Percentiles rank a stretch among this genome's conserved stretches.
These are phyloP conservation scores for Euphorbia corollata DNA, from an alignment of 441 rosid species.

Conservation along the genomic window DNA sequence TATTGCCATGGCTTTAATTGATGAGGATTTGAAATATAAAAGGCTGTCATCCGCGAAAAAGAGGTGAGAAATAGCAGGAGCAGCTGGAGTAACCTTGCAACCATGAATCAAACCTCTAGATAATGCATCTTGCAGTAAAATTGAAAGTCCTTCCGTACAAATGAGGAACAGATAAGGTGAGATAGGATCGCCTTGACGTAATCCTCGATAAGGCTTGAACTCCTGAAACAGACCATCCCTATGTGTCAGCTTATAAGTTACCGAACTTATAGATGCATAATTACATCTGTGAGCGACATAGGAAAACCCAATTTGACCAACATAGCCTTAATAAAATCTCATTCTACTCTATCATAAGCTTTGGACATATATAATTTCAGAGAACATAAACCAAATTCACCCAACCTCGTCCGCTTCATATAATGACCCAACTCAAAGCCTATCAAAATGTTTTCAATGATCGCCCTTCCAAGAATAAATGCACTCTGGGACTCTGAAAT, in stretches of 20 bases:
- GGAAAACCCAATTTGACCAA: neutral
- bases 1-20: too few relatives aligned
- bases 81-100: too few relatives aligned
- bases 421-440: neutral
- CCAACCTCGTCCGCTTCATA: neutral
- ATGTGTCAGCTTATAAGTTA: neutral
- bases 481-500: neutral
- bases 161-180: neutral
- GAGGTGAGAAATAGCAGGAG: too few relatives aligned
- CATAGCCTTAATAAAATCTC: neutral
- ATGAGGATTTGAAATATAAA: too few relatives aligned
- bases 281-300: fast-evolving
- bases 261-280: neutral
- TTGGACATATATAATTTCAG: neutral
- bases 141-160: neutral
- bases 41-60: too few relatives aligned
- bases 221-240: neutral
- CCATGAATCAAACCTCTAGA: too few relatives aligned
- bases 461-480: neutral
- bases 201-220: neutral
- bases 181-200: neutral
- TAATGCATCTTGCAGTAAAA: neutral
- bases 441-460: neutral
- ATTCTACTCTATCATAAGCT: neutral
- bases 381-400: neutral